Conservation (phyloP, 331 rosid species). For the Rhamnella rubrinervis region DNA sequence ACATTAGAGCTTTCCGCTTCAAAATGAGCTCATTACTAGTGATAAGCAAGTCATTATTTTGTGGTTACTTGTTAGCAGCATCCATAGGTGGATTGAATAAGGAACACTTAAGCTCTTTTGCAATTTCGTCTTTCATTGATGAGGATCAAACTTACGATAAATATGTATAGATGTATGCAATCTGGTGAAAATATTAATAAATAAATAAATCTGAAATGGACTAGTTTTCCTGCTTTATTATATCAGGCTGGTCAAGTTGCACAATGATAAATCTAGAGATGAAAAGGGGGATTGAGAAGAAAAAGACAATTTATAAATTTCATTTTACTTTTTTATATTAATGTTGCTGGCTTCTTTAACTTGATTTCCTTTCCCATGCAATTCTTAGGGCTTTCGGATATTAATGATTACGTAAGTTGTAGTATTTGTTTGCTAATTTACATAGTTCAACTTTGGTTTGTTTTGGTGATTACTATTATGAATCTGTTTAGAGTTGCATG, state of each 20-base stretch:
- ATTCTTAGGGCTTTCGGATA: too few species aligned
- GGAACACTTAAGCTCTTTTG: conserved; percentile 9
- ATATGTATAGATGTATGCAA: neutral
- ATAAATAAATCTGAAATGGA: neutral
- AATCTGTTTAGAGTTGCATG: neutral
- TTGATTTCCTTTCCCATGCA: too few species aligned
- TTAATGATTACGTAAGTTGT: neutral
- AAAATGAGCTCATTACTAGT: neutral
- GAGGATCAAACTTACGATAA: conserved; percentile 5
- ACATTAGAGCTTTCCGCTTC: conserved; percentile 3
- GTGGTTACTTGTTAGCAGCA: neutral
- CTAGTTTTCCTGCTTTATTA: neutral
- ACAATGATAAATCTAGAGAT: neutral
- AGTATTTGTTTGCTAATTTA: neutral
- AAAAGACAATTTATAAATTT: neutral
- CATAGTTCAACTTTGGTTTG: neutral
- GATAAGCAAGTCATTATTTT: neutral
- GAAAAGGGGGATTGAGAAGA: neutral
- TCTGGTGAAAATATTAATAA: conserved; percentile 4
- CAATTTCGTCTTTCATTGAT: conserved; percentile 6
- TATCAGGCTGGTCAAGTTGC: neutral
- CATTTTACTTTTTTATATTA: too few species aligned
- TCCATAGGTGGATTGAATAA: neutral
- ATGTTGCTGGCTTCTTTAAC: too few species aligned
- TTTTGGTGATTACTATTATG: neutral